phyloP scores from a whole-genome alignment of 1,284 basidiomycete genomes.

The Naganishia cerealis region DNA sequence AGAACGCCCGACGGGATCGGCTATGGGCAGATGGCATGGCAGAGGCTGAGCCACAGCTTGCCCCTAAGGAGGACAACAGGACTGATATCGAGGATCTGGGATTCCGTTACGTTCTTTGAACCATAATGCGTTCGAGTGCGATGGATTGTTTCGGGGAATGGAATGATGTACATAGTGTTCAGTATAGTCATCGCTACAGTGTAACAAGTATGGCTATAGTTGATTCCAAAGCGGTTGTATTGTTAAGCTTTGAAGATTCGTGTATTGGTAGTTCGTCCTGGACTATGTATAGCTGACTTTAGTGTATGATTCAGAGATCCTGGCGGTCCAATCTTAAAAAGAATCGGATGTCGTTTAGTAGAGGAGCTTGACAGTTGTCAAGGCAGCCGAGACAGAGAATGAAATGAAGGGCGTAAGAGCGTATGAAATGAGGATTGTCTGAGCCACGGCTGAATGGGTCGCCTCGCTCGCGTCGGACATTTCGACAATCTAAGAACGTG shows the following conservation, averaged over 20 bases:
- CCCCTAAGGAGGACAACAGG: conserved; percentile 13
- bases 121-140: background rate
- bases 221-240: background rate
- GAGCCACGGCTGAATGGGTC: conserved; percentile 42
- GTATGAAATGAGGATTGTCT: conserved; percentile 44
- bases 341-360: background rate
- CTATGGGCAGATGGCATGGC: conserved; percentile 11
- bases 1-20: conserved; percentile 9
- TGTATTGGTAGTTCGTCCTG: background rate
- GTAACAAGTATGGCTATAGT: background rate
- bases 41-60: conserved; percentile 5
- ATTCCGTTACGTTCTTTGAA: conserved; percentile 8
- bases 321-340: background rate
- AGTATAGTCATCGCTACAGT: background rate
- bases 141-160: background rate
- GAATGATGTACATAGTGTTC: background rate
- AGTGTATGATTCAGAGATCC: background rate
- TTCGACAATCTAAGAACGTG: conserved; percentile 30
- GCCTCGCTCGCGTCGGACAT: conserved; percentile 42
- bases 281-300: no score
- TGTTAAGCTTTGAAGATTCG: background rate
- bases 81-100: conserved; percentile 12
- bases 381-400: conserved; percentile 40
- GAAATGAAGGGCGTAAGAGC: conserved; percentile 44
- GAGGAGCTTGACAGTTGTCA: conserved; percentile 31